These are phyloP conservation scores for Arthrobotrys sinensis DNA, from an alignment of 2,329 filamentous ascomycete genomes.

Conservation along the genomic window DNA sequence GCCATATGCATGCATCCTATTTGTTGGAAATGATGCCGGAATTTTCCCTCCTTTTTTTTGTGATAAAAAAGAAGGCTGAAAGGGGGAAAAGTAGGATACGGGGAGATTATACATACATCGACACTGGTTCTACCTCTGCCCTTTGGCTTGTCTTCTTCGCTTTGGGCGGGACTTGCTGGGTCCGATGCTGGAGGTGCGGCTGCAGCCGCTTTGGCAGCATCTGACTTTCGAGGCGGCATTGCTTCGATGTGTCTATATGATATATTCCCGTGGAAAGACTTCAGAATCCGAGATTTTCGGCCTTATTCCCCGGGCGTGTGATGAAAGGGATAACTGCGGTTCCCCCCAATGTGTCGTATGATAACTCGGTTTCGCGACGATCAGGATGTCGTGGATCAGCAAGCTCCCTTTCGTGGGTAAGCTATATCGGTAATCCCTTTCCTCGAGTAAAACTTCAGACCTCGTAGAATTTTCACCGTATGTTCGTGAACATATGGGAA, in stretches of 20 bases:
- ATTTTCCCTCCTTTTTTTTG: neutral
- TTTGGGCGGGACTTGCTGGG: constrained; percentile 31
- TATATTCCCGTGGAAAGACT: neutral
- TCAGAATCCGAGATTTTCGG: neutral
- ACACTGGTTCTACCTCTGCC: constrained; percentile 28
- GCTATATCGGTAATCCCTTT: neutral
- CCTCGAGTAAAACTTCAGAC: too few relatives aligned
- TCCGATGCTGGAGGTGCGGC: constrained; percentile 26
- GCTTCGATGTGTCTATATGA: constrained; percentile 13
- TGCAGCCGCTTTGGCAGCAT: constrained; percentile 28
- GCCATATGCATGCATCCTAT: neutral
- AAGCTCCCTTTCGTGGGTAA: neutral
- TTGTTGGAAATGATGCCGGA: neutral
- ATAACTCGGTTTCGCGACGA: neutral
- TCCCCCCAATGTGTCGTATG: neutral
- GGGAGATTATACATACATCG: constrained; percentile 41
- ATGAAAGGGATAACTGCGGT: neutral
- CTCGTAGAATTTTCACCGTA: too few relatives aligned
- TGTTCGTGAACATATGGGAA: too few relatives aligned
- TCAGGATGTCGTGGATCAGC: neutral
- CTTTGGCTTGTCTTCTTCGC: constrained; percentile 43
- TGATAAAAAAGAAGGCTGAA: constrained; percentile 2
- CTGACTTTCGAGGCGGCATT: constrained; percentile 58
- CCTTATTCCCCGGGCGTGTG: too few relatives aligned
- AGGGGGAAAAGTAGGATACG: neutral